Conservation (phyloP, 768 basidiomycete genomes). For the Strobilomyces confusus region DNA sequence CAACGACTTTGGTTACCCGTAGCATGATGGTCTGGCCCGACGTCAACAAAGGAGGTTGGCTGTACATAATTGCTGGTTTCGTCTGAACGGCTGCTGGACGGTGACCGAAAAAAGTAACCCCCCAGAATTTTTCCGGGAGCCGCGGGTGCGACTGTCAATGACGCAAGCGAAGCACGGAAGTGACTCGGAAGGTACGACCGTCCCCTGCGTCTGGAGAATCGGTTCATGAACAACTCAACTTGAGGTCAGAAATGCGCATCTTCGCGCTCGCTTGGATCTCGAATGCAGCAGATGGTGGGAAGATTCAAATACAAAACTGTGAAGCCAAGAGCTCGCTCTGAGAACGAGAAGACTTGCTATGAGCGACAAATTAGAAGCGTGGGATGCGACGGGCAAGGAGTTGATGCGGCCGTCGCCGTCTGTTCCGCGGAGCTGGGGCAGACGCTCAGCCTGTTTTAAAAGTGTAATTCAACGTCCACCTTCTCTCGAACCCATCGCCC, state of each 20-base stretch:
- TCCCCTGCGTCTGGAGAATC: background rate
- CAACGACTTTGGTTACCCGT: background rate
- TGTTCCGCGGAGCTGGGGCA: constrained; percentile 4
- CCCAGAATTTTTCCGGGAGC: background rate
- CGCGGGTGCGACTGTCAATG: background rate
- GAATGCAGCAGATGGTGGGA: background rate
- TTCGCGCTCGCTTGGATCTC: background rate
- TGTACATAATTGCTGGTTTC: background rate
- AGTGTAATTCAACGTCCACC: background rate
- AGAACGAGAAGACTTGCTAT: background rate
- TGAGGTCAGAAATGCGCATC: background rate
- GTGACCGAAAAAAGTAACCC: background rate
- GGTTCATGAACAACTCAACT: background rate
- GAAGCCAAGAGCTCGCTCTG: background rate
- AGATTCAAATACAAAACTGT: background rate
- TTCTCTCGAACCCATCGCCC: background rate
- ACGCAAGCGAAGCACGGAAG: background rate
- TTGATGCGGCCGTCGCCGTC: background rate
- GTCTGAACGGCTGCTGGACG: background rate
- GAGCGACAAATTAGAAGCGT: constrained; percentile 6
- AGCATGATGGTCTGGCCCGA: background rate
- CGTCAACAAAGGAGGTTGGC: background rate
- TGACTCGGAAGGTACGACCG: too few relatives aligned
- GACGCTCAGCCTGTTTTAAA: background rate
- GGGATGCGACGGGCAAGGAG: constrained; percentile 5